phyloP scores from a whole-genome alignment of 177 flowering plant genomes.

The Vitis hybrid region DNA sequence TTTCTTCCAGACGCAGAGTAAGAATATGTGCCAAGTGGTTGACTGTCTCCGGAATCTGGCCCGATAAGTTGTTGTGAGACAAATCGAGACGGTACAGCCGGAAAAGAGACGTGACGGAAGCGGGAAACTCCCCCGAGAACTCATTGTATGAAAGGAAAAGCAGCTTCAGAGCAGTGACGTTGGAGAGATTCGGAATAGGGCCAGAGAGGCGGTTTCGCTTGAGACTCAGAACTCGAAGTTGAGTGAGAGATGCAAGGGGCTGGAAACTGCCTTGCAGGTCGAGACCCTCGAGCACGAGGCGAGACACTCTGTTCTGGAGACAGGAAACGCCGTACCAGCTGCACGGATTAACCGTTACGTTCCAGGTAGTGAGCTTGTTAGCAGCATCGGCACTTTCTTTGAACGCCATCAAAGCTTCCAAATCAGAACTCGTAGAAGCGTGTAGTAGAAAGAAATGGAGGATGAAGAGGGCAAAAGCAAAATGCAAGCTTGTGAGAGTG shows the following conservation, averaged over 20 bases:
- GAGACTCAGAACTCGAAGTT: constrained; percentile 71
- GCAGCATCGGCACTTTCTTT: constrained; percentile 41
- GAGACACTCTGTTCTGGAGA: constrained; percentile 47
- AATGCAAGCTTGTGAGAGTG: neutral
- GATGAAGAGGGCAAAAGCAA: constrained; percentile 10
- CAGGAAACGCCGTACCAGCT: constrained; percentile 70
- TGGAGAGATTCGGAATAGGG: constrained; percentile 57
- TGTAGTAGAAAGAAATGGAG: constrained; percentile 15
- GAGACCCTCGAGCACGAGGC: constrained; percentile 66
- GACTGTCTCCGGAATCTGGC: constrained; percentile 45
- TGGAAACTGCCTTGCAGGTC: constrained; percentile 40
- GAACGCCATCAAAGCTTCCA: constrained; percentile 52
- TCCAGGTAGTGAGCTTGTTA: constrained; percentile 50
- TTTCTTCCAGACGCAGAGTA: constrained; percentile 67
- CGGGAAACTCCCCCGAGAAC: constrained; percentile 61
- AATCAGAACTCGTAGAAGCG: constrained; percentile 34
- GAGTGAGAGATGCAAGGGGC: constrained; percentile 39
- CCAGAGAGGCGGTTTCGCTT: constrained; percentile 60
- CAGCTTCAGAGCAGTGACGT: constrained; percentile 55
- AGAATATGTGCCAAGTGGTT: constrained; percentile 55
- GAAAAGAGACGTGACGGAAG: constrained; percentile 37
- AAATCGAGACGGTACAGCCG: constrained; percentile 75
- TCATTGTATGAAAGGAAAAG: constrained; percentile 67
- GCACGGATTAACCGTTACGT: constrained; percentile 37
- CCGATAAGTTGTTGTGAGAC: constrained; percentile 62